Evolutionary conservation across 495 filamentous ascomycete species (phyloP).

Genomic region (Talaromyces wortmannii): DNA sequence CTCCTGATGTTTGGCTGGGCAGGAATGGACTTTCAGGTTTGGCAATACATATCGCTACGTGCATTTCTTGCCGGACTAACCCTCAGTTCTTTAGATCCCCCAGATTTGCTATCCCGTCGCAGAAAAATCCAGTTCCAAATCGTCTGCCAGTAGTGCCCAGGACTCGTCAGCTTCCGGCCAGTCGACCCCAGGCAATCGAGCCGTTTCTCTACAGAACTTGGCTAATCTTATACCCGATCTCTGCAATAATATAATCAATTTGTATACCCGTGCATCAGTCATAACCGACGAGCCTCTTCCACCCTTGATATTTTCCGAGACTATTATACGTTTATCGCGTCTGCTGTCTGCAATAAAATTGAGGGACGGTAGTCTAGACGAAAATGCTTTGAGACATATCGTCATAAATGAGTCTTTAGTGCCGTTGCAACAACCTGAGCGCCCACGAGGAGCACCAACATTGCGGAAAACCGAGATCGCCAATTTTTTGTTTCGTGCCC

Average conservation of each 20-base stretch:
- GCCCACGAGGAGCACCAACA: slow-evolving; percentile 32
- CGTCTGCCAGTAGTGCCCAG: slow-evolving; percentile 25
- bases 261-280: slow-evolving; percentile 69
- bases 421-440: slow-evolving; percentile 28
- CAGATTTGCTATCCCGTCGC: slow-evolving; percentile 51
- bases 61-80: not conserved
- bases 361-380: slow-evolving; percentile 59
- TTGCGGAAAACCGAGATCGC: slow-evolving; percentile 59
- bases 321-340: slow-evolving; percentile 70
- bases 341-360: slow-evolving; percentile 65
- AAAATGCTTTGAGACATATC: slow-evolving; percentile 59
- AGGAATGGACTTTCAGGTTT: slow-evolving; percentile 79
- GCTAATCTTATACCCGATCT: slow-evolving; percentile 63
- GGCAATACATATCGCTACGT: not conserved
- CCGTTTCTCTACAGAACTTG: slow-evolving; percentile 56
- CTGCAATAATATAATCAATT: slow-evolving; percentile 71
- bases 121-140: slow-evolving; percentile 44
- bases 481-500: slow-evolving; percentile 61
- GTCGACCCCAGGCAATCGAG: slow-evolving; percentile 36
- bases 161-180: slow-evolving; percentile 36
- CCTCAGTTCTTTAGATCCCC: slow-evolving; percentile 43
- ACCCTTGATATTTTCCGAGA: slow-evolving; percentile 73
- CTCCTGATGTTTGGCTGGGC: slow-evolving; percentile 81
- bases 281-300: slow-evolving; percentile 78
- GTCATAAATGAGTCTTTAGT: slow-evolving; percentile 48